Base-by-base conservation (phyloP, 140 eudicot genomes). In the Senecio squalidus region DNA sequence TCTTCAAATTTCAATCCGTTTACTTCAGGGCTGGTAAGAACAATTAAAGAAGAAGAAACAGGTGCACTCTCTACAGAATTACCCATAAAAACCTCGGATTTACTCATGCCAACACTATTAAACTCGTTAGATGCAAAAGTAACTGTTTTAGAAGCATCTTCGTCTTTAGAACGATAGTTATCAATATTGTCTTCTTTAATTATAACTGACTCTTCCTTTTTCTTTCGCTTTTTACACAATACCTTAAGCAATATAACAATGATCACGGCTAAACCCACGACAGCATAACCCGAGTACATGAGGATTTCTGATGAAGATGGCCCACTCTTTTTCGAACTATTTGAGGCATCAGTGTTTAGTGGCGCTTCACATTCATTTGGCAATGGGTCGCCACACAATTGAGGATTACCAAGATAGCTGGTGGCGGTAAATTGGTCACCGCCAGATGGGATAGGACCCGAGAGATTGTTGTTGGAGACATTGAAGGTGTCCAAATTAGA, bases 1-100 rank as follows among this genome's bases (percentile, higher is more conserved):
- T 87, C 83, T 36, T 87, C 95, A 10, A 87, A 80, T 17, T 61
- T 78, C 51, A 87, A 16, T 18, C 93, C 93, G 53, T 78, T 83
- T 10, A 69, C 82, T 24, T 74, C 93, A 0, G 86, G 93, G 33
- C 86, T 80, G 7, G 95, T 69, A 6, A 81, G 79, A 49, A 80
- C 80, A 11, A 75, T 70, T 55, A 78, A 25, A 13, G 89, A 72
- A 5, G 80, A 62, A 9, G 91, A 86, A 68, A 69, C 83, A 3
- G 55, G 64, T 14, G 70, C 72, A 55, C 73, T 80, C 25, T 75
- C 84, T 2, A 58, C 43, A 3, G 70, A 60, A 21, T 74, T 48
- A 29, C 61, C 76, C 4, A 52, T 67, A 9, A 74, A 64, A 15
- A 49, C 65, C 5, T 67, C 83, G 2, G 80, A 74, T 58, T 80